Conservation (phyloP, 1,139 yeast genomes). For the Fermentozyma sake region DNA sequence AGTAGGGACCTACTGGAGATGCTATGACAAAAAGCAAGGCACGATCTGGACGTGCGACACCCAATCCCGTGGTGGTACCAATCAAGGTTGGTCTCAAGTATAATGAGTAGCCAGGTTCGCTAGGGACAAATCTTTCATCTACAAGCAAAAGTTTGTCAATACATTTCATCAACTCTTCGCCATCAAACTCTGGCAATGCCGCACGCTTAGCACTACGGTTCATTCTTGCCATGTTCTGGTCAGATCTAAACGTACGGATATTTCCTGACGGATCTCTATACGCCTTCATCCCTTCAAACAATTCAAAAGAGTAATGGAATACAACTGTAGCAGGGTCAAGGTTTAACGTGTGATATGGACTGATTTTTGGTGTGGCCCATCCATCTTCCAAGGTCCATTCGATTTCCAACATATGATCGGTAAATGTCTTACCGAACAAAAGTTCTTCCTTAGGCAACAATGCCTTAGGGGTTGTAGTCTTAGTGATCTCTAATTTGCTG, state of each 20-base stretch:
- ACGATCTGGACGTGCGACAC: constrained; percentile 74
- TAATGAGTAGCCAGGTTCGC: constrained; percentile 80
- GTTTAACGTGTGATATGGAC: constrained; percentile 71
- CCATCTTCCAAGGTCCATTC: constrained; percentile 79
- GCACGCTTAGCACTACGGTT: constrained; percentile 83
- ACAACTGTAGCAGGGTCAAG: constrained; percentile 88
- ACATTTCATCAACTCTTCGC: constrained; percentile 68
- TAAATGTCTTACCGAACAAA: constrained; percentile 81
- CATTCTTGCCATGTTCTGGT: constrained; percentile 88
- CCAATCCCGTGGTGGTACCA: constrained; percentile 84
- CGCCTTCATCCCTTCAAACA: constrained; percentile 96
- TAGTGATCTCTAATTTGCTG: constrained; percentile 56
- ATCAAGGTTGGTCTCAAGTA: constrained; percentile 93
- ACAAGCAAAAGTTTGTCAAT: constrained; percentile 69
- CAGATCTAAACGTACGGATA: constrained; percentile 83
- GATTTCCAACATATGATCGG: constrained; percentile 84
- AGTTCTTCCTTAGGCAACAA: constrained; percentile 71
- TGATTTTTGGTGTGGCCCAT: constrained; percentile 83
- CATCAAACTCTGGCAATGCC: constrained; percentile 80
- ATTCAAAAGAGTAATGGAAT: constrained; percentile 90
- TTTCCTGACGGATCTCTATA: constrained; percentile 67
- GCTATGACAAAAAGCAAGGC: constrained; percentile 84
- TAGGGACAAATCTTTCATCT: constrained; percentile 77
- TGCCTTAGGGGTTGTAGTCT: constrained; percentile 55
- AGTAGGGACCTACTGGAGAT: constrained; percentile 94